Percentiles rank a stretch among this genome's conserved stretches.
Conservation (phyloP, 768 basidiomycete genomes). For the Megacollybia marginata region DNA sequence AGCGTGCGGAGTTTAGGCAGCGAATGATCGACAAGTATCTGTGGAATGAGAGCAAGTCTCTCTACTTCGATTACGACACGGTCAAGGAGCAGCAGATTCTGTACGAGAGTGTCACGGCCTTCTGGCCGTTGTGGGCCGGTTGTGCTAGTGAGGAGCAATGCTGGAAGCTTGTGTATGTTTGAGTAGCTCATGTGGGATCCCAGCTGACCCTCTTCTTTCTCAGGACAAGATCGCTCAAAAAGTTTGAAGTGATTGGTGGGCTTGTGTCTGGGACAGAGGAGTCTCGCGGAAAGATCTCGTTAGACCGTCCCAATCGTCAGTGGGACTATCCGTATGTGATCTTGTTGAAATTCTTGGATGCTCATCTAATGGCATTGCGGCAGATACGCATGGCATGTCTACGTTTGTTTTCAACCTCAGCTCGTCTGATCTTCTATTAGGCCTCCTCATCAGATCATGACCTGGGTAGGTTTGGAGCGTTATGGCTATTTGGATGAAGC, state of each 20-base stretch:
- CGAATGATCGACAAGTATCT: constrained; percentile 87
- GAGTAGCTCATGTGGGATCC: not conserved
- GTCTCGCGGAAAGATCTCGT: constrained; percentile 89
- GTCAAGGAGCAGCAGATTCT: constrained; percentile 84
- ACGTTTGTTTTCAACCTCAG: not conserved
- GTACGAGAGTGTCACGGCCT: constrained; percentile 95
- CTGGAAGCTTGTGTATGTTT: constrained; percentile 82
- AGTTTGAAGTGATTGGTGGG: constrained; percentile 95
- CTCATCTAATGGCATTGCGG: constrained; percentile 7
- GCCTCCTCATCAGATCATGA: constrained; percentile 99
- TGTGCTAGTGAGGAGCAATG: constrained; percentile 95
- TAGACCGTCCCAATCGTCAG: constrained; percentile 95
- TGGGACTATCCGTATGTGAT: constrained; percentile 91
- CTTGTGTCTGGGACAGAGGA: constrained; percentile 95
- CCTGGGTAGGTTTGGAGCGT: constrained; percentile 94
- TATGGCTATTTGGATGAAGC: constrained; percentile 95
- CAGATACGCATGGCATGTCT: constrained; percentile 62
- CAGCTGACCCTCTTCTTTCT: constrained; percentile 11
- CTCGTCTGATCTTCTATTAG: constrained; percentile 23
- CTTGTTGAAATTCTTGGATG: constrained; percentile 1
- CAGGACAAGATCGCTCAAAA: constrained; percentile 81
- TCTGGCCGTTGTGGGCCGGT: constrained; percentile 97
- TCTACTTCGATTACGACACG: constrained; percentile 97
- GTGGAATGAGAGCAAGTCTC: constrained; percentile 92
- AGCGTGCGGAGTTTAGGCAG: constrained; percentile 77